These are phyloP conservation scores for Aurifilum marmelostoma DNA, from an alignment of 2,329 filamentous ascomycete species.

Conservation along the genomic window DNA sequence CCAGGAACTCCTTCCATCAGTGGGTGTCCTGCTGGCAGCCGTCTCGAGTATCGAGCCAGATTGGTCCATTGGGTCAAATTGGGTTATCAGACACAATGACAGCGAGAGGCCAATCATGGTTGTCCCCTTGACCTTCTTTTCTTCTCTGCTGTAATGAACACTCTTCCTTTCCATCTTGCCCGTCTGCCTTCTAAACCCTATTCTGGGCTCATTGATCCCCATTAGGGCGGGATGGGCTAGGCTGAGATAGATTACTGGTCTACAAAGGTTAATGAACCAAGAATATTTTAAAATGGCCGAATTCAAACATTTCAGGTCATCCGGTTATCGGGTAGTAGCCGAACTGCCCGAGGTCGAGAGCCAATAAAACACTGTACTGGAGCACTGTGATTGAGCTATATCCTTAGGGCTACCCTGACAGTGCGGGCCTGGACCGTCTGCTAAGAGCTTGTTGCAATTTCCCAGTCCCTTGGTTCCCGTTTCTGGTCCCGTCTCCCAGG, in stretches of 20 bases:
- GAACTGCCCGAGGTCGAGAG: background rate
- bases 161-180: background rate
- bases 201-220: background rate
- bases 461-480: background rate
- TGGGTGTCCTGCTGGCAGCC: background rate
- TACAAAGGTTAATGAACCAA: background rate
- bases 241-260: background rate
- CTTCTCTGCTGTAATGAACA: background rate
- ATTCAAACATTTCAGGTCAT: background rate
- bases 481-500: background rate
- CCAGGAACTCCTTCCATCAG: background rate
- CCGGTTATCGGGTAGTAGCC: constrained; percentile 1
- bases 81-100: background rate
- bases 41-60: background rate
- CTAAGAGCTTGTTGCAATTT: background rate
- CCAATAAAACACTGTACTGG: background rate
- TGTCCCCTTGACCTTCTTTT: background rate
- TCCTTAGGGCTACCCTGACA: background rate
- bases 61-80: background rate
- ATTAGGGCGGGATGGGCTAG: background rate
- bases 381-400: background rate
- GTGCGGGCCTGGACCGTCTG: background rate
- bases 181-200: background rate
- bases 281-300: background rate
- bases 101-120: background rate